Evolutionary conservation across 495 filamentous ascomycete genomes (phyloP).

Genomic region (Physcia stellaris): DNA sequence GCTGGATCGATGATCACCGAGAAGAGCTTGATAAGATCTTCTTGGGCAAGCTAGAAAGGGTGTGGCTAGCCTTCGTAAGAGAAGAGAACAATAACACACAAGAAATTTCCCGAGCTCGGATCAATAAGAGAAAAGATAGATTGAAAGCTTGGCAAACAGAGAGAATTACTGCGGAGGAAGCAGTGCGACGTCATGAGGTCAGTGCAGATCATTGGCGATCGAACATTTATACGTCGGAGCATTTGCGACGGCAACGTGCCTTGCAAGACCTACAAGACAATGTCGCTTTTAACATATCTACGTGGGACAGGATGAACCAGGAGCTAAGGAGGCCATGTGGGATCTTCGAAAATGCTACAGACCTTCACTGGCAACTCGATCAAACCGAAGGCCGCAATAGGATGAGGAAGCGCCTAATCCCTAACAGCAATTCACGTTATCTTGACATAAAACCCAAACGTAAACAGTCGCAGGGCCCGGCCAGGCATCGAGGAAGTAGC

Average conservation of each 20-base stretch:
- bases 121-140: slow-evolving; percentile 64
- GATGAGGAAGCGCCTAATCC: slow-evolving; percentile 77
- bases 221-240: slow-evolving; percentile 85
- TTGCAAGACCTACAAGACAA: slow-evolving; percentile 89
- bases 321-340: slow-evolving; percentile 66
- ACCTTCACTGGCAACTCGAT: slow-evolving; percentile 74
- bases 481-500: slow-evolving; percentile 6
- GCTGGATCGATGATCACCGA: slow-evolving; percentile 79
- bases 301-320: slow-evolving; percentile 58
- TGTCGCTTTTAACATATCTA: slow-evolving; percentile 53
- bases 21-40: slow-evolving; percentile 70
- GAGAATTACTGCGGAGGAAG: slow-evolving; percentile 50
- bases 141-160: slow-evolving; percentile 64
- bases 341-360: slow-evolving; percentile 51
- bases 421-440: slow-evolving; percentile 51
- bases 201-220: slow-evolving; percentile 82
- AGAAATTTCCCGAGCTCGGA: slow-evolving; percentile 51
- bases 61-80: slow-evolving; percentile 73
- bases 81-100: slow-evolving; percentile 65
- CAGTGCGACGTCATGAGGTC: slow-evolving; percentile 64
- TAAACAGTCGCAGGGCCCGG: slow-evolving; percentile 38
- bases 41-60: slow-evolving; percentile 58
- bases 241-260: slow-evolving; percentile 75
- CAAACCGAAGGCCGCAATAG: slow-evolving; percentile 91
- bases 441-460: slow-evolving; percentile 80